These are phyloP conservation scores for Candida dajiaensis DNA, from an alignment of 805 yeast genomes.

Conservation along the genomic window DNA sequence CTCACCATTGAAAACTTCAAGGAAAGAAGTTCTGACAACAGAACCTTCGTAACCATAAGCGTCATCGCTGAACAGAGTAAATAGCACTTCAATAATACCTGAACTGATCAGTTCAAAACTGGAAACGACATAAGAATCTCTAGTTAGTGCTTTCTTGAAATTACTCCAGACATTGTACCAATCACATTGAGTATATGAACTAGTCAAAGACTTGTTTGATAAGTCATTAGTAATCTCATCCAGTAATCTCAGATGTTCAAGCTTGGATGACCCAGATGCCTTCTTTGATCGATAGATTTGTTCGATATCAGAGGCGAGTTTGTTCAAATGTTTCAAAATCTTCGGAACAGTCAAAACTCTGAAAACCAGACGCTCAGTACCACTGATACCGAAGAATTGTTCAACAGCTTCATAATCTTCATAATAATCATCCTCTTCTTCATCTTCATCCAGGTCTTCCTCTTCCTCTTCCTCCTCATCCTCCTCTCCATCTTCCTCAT, in stretches of 20 bases:
- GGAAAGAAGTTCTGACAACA: slow-evolving; percentile 40
- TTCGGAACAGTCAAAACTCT: slow-evolving; percentile 2
- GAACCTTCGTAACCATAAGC: slow-evolving; percentile 24
- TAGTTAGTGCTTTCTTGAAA: slow-evolving; percentile 31
- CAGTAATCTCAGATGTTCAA: slow-evolving; percentile 25
- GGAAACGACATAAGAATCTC: slow-evolving; percentile 37
- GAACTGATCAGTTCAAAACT: slow-evolving; percentile 73
- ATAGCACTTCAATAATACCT: slow-evolving; percentile 47
- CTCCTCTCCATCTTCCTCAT: slow-evolving; percentile 18
- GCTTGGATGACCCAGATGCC: slow-evolving; percentile 18
- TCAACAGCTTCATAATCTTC: slow-evolving; percentile 3
- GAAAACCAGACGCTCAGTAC: slow-evolving; percentile 4
- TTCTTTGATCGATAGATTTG: slow-evolving; percentile 23
- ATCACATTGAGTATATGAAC: slow-evolving; percentile 19
- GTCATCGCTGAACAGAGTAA: slow-evolving; percentile 27
- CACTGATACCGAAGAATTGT: neutral
- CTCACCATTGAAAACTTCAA: slow-evolving; percentile 29
- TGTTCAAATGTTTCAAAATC: slow-evolving; percentile 9
- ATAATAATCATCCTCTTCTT: slow-evolving; percentile 8
- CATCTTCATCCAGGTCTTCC: slow-evolving; percentile 20
- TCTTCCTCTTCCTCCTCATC: slow-evolving; percentile 12
- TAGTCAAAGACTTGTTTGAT: slow-evolving; percentile 5
- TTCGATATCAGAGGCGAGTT: slow-evolving; percentile 24
- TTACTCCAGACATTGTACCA: slow-evolving; percentile 33
- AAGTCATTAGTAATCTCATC: slow-evolving; percentile 19